Evolutionary conservation across 1,139 yeast genomes (phyloP).

Genomic region (Hansenula lynferdii): DNA sequence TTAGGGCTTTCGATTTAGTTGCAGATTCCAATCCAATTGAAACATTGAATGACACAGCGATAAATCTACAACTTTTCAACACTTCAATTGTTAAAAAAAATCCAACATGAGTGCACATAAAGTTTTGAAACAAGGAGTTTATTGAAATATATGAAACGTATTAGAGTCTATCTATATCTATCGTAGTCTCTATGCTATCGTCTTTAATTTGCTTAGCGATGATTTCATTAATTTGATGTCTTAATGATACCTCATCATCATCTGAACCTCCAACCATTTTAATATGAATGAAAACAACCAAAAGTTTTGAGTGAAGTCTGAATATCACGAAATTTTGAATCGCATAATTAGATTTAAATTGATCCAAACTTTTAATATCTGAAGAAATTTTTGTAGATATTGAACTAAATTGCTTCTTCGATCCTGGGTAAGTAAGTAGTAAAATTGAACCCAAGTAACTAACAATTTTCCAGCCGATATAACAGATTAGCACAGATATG

Average conservation of each 20-base stretch:
- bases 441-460: conserved; percentile 47
- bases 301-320: conserved; percentile 56
- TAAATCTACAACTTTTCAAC: conserved; percentile 71
- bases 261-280: conserved; percentile 64
- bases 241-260: conserved; percentile 57
- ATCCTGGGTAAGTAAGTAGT: conserved; percentile 47
- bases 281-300: conserved; percentile 50
- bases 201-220: conserved; percentile 29
- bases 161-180: conserved; percentile 48
- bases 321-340: conserved; percentile 49
- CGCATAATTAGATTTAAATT: conserved; percentile 43
- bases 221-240: conserved; percentile 49
- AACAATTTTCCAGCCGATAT: conserved; percentile 52
- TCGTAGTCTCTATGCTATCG: conserved; percentile 46
- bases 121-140: too few species aligned
- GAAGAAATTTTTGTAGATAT: conserved; percentile 36
- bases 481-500: conserved; percentile 45
- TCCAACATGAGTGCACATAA: conserved; percentile 40
- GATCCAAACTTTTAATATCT: conserved; percentile 40
- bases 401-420: conserved; percentile 34
- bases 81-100: conserved; percentile 70
- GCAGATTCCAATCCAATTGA: conserved; percentile 59
- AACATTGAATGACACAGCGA: conserved; percentile 56
- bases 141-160: too few species aligned
- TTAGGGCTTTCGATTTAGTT: conserved; percentile 56